A percentile compares a stretch with the other conserved stretches of the same genome.
Evolutionary conservation across 345 rosid genomes (phyloP).

Genomic region (Jatropha curcas): DNA sequence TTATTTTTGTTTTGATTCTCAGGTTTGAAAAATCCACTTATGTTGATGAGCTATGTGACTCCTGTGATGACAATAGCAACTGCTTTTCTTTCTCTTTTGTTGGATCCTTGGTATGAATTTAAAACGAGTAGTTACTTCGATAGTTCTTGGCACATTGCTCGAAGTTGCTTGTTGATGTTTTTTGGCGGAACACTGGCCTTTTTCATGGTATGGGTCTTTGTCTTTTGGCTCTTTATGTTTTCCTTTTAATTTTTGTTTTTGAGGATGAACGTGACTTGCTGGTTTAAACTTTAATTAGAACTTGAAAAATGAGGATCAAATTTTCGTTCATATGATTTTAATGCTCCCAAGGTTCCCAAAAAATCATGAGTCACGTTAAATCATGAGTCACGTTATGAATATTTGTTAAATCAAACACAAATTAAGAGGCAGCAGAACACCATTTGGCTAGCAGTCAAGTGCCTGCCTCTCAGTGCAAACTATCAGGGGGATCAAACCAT

Average conservation of each 20-base stretch:
- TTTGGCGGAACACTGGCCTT: conserved; percentile 96
- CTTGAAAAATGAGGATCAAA: neutral
- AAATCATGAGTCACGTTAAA: neutral
- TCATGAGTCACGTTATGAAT: neutral
- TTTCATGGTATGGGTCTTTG: conserved; percentile 63
- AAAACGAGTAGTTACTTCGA: conserved; percentile 67
- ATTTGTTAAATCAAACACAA: neutral
- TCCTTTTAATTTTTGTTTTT: neutral
- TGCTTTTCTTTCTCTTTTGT: conserved; percentile 70
- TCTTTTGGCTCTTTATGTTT: neutral
- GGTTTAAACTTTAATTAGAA: neutral
- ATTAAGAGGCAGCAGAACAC: neutral
- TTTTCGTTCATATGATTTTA: neutral
- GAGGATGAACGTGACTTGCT: neutral
- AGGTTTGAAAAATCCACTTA: conserved; percentile 93
- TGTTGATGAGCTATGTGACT: conserved; percentile 78
- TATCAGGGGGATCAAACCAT: no score
- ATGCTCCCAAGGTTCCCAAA: neutral
- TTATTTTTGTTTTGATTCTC: conserved; percentile 30
- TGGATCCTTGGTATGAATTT: conserved; percentile 97
- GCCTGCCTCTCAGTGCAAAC: no score
- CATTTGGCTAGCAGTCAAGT: no score
- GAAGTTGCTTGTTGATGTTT: conserved; percentile 91
- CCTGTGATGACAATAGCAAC: conserved; percentile 92
- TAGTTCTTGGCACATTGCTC: conserved; percentile 67